Conservation (phyloP, 257 asterid genomes). For the Pogostemon cablin region DNA sequence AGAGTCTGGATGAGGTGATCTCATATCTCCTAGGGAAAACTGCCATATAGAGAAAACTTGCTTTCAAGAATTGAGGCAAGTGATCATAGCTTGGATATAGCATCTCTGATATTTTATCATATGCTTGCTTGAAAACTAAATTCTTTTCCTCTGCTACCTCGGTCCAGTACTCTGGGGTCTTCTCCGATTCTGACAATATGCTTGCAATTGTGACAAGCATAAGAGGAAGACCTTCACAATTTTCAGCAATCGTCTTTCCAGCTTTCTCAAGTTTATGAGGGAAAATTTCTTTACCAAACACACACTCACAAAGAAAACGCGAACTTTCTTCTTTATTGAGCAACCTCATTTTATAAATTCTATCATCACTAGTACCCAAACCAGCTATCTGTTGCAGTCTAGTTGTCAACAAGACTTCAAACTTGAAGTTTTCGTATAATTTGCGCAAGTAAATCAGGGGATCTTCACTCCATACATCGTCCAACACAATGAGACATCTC, state of each 20-base stretch:
- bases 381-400: not conserved
- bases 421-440: not conserved
- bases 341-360: not conserved
- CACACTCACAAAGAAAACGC: conserved; percentile 16
- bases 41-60: not conserved
- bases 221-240: conserved; percentile 39
- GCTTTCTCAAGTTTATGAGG: conserved; percentile 6
- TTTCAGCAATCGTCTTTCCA: not conserved
- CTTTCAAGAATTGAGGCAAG: conserved; percentile 27
- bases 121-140: not conserved
- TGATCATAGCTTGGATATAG: not conserved
- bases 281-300: not conserved
- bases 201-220: conserved; percentile 24
- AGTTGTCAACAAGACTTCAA: conserved; percentile 29
- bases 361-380: not conserved
- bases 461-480: conserved; percentile 13
- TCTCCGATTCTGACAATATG: not conserved
- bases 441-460: no score
- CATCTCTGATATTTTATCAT: conserved; percentile 13
- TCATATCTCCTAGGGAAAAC: not conserved
- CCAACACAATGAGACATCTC: not conserved
- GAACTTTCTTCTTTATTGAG: not conserved
- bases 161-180: not conserved
- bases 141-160: not conserved
- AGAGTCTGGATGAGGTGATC: not conserved